A percentile compares a stretch with the other conserved stretches of the same genome.
Evolutionary conservation across 306 rosid species (phyloP).

Genomic region (Dicorynia guianensis): DNA sequence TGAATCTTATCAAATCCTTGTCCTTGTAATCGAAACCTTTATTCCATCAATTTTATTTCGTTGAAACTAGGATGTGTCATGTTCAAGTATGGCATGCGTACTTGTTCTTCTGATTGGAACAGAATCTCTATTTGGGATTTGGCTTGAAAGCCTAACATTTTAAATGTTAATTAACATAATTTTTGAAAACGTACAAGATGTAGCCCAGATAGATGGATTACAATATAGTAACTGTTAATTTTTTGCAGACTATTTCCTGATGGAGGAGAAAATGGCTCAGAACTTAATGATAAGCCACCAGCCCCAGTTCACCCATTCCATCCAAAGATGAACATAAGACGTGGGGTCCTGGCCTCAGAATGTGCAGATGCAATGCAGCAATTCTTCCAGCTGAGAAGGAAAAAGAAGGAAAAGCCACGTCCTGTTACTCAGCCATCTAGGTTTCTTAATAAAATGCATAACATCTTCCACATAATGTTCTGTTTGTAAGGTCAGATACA

Average conservation of each 20-base stretch:
- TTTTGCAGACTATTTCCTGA: slow-evolving; percentile 59
- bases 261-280: slow-evolving; percentile 43
- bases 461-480: slow-evolving; percentile 74
- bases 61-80: background rate
- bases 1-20: no score
- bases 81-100: background rate
- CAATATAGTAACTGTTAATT: background rate
- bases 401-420: slow-evolving; percentile 54
- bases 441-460: slow-evolving; percentile 71
- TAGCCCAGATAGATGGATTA: background rate
- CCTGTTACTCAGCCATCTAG: slow-evolving; percentile 64
- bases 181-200: no score
- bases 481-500: slow-evolving; percentile 56
- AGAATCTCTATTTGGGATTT: slow-evolving; percentile 12
- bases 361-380: slow-evolving; percentile 85
- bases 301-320: slow-evolving; percentile 71
- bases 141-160: slow-evolving; percentile 17
- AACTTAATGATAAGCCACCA: slow-evolving; percentile 47
- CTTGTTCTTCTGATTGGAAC: slow-evolving; percentile 15
- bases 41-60: no score
- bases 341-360: slow-evolving; percentile 60
- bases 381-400: slow-evolving; percentile 90
- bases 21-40: background rate
- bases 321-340: slow-evolving; percentile 61
- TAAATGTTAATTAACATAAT: background rate